Percentiles rank a stretch among this genome's conserved stretches.
phyloP scores from a whole-genome alignment of 2,329 filamentous ascomycete genomes.

The Septoria petroselini region DNA sequence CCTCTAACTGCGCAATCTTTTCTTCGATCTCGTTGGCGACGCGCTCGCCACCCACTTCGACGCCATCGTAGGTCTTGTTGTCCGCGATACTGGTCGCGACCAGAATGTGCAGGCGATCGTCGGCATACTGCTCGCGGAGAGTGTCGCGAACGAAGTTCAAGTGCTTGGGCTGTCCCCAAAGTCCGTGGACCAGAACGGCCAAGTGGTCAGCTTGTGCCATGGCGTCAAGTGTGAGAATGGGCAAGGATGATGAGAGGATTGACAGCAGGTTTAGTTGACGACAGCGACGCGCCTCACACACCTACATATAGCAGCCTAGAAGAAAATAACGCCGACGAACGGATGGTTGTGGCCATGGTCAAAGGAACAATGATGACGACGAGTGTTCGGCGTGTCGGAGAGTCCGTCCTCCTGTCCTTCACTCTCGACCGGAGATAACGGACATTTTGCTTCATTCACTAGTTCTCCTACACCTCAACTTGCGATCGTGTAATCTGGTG shows the following conservation, averaged over 20 bases:
- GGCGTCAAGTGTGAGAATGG: neutral
- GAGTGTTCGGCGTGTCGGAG: neutral
- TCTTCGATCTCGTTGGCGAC: constrained; percentile 63
- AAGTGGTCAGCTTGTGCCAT: constrained; percentile 56
- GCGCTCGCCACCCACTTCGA: constrained; percentile 67
- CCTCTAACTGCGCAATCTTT: constrained; percentile 52
- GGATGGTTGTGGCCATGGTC: too few species aligned
- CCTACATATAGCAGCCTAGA: neutral
- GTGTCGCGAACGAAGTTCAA: constrained; percentile 65
- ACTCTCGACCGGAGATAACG: neutral
- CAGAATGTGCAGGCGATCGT: constrained; percentile 66
- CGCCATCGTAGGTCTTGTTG: constrained; percentile 65
- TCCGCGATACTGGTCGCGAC: constrained; percentile 70
- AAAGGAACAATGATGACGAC: neutral
- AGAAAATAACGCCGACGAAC: neutral
- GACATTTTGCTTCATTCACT: too few species aligned
- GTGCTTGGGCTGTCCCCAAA: constrained; percentile 78
- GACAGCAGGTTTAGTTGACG: too few species aligned
- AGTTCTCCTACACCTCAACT: too few species aligned
- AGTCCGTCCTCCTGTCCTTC: neutral
- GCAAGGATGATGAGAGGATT: too few species aligned
- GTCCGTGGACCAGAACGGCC: constrained; percentile 73
- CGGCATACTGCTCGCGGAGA: constrained; percentile 59
- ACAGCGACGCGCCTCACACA: too few species aligned
- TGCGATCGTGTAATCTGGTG: too few species aligned